Conservation (phyloP, 2,329 filamentous ascomycete genomes). For the Fusarium sp. region DNA sequence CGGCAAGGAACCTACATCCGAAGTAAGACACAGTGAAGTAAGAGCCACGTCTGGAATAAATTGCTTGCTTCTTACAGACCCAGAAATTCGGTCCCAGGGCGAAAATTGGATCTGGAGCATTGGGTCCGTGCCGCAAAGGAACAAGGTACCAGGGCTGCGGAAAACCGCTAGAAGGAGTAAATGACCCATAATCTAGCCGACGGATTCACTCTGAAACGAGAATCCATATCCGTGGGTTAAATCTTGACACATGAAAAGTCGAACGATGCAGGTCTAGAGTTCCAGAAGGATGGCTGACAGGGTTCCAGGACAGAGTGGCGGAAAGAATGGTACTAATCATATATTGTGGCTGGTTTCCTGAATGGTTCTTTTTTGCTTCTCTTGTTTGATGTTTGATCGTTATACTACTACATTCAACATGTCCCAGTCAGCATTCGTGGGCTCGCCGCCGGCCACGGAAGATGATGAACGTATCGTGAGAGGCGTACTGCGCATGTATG, state of each 20-base stretch:
- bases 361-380: background rate
- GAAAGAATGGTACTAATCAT: background rate
- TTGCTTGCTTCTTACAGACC: background rate
- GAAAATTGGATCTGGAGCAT: background rate
- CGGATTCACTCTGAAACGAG: background rate
- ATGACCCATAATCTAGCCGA: background rate
- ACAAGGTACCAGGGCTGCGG: background rate
- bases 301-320: background rate
- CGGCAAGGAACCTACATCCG: background rate
- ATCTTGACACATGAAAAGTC: background rate
- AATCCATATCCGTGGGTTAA: background rate
- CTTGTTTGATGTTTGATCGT: background rate
- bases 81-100: background rate
- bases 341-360: background rate
- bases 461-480: slow-evolving; percentile 21
- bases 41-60: background rate
- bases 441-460: slow-evolving; percentile 2
- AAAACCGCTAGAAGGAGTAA: background rate
- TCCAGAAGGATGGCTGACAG: background rate
- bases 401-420: background rate
- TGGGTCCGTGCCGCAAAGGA: background rate
- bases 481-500: slow-evolving; percentile 18
- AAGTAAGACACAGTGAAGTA: background rate
- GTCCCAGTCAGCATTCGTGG: slow-evolving; percentile 15
- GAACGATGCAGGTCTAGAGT: background rate